Percentiles rank a stretch among this genome's conserved stretches.
These are phyloP conservation scores for Thecaphora thlaspeos DNA, from an alignment of 1,284 basidiomycete genomes.

Conservation along the genomic window DNA sequence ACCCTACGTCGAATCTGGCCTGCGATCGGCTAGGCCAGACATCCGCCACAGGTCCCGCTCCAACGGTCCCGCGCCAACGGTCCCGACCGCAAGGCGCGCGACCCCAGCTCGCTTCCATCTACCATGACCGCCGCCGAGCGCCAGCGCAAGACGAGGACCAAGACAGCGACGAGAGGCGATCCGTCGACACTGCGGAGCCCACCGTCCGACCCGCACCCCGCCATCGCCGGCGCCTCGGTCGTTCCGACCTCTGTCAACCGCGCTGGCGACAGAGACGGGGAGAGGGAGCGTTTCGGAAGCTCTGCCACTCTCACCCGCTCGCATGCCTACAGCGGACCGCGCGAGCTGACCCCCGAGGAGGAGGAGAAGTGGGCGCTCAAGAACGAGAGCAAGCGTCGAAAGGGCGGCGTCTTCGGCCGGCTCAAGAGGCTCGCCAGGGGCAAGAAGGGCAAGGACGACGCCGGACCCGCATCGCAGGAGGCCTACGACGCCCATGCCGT, in stretches of 20 bases:
- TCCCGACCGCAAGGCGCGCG: slow-evolving; percentile 28
- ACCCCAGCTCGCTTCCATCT: slow-evolving; percentile 14
- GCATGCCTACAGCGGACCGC: slow-evolving; percentile 26
- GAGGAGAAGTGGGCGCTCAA: slow-evolving; percentile 22
- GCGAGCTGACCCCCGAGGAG: slow-evolving; percentile 34
- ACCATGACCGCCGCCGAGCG: too few relatives aligned
- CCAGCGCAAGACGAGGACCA: too few relatives aligned
- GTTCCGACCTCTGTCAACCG: too few relatives aligned
- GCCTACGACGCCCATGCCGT: slow-evolving; percentile 23
- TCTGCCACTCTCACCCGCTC: too few relatives aligned
- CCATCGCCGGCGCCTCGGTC: too few relatives aligned
- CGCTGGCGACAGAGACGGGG: too few relatives aligned
- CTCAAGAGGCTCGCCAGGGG: slow-evolving; percentile 26
- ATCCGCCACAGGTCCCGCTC: too few relatives aligned
- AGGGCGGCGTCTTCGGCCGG: slow-evolving; percentile 32
- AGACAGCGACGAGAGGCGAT: too few relatives aligned
- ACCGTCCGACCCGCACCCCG: too few relatives aligned
- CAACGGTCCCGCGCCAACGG: slow-evolving; percentile 25
- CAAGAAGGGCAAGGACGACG: slow-evolving; percentile 4
- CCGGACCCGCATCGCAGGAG: slow-evolving; percentile 8
- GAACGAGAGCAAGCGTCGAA: slow-evolving; percentile 25
- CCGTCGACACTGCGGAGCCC: too few relatives aligned
- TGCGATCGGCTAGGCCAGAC: slow-evolving; percentile 28
- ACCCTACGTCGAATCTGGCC: slow-evolving; percentile 31
- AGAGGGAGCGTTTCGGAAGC: too few relatives aligned